Conservation (phyloP, 768 basidiomycete genomes). For the Pholiota microspora region DNA sequence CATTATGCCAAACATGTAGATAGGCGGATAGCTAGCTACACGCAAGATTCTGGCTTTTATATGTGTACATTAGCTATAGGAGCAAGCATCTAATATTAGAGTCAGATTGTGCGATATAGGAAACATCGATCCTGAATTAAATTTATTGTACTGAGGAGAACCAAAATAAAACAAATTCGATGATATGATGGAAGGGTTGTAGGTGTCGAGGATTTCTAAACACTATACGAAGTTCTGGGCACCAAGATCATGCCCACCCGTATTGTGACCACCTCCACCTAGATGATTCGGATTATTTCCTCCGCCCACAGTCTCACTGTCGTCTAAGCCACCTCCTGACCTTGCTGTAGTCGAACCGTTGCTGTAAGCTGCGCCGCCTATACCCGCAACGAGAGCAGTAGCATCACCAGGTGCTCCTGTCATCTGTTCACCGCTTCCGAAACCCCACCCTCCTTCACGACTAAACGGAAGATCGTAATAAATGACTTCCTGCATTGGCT, state of each 20-base stretch:
- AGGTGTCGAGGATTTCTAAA: no score
- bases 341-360: slow-evolving; percentile 2
- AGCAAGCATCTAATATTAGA: no score
- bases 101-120: no score
- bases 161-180: no score
- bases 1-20: no score
- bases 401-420: slow-evolving; percentile 45
- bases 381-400: slow-evolving; percentile 22
- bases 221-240: not conserved
- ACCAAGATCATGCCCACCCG: not conserved
- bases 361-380: slow-evolving; percentile 12
- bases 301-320: not conserved
- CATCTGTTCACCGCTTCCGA: slow-evolving; percentile 30
- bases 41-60: no score
- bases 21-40: no score
- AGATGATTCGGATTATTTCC: not conserved
- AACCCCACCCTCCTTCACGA: slow-evolving; percentile 45
- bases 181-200: no score
- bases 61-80: no score
- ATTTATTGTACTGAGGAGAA: no score
- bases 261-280: not conserved
- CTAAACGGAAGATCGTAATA: slow-evolving; percentile 38
- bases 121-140: no score
- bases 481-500: slow-evolving; percentile 23
- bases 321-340: not conserved